Conservation (phyloP, 441 rosid genomes). For the Mallotus japonicus region DNA sequence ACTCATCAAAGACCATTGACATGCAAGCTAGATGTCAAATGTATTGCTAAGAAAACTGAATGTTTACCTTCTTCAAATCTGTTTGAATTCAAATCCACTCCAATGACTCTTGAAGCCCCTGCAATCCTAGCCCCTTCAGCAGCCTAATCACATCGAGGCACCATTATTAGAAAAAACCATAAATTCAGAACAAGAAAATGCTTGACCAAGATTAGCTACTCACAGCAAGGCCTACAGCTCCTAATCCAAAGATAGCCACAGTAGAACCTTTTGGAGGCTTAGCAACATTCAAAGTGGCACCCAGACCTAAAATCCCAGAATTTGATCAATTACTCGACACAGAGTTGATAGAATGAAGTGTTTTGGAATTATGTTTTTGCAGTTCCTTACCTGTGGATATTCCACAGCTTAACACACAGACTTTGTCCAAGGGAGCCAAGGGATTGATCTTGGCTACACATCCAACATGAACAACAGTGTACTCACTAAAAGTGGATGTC, state of each 20-base stretch:
- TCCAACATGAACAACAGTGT: conserved; percentile 56
- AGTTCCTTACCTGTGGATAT: conserved; percentile 49
- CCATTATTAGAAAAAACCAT: too few species aligned
- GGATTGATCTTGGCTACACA: conserved; percentile 57
- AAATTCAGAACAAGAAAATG: background rate
- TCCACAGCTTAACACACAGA: conserved; percentile 55
- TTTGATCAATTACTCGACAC: background rate
- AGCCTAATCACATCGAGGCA: conserved; percentile 26
- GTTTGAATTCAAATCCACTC: conserved; percentile 34
- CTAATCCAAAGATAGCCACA: conserved; percentile 34
- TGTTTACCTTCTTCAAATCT: conserved; percentile 25
- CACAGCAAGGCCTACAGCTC: conserved; percentile 38
- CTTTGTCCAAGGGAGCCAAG: conserved; percentile 56
- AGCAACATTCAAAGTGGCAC: conserved; percentile 36
- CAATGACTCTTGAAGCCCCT: conserved; percentile 47
- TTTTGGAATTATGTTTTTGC: background rate
- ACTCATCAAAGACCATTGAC: background rate
- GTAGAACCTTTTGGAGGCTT: conserved; percentile 27
- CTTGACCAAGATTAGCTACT: background rate
- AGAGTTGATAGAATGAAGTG: background rate
- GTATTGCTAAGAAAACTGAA: too few species aligned
- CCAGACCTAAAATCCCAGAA: conserved; percentile 21
- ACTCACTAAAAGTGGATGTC: conserved; percentile 56
- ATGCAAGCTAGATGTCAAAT: background rate
- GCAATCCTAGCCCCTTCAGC: conserved; percentile 48